Conservation (phyloP, 179 eudicot genomes). For the Sideroxylon spinosum region DNA sequence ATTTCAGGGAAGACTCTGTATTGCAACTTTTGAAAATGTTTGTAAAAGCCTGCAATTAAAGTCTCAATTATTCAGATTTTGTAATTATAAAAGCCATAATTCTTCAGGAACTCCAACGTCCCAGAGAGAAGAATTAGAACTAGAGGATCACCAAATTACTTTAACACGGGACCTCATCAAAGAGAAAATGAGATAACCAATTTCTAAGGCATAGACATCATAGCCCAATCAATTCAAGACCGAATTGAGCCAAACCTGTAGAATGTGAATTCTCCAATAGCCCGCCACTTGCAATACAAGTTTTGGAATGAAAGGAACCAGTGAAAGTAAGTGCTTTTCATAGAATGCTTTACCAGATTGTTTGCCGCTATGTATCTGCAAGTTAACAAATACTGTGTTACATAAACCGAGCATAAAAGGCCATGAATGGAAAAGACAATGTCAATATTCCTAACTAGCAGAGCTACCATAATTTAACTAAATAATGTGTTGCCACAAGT, state of each 20-base stretch:
- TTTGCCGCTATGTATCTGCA: constrained; percentile 47
- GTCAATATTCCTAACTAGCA: too few relatives aligned
- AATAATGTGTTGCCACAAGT: too few relatives aligned
- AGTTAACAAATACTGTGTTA: constrained; percentile 5
- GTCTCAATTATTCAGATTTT: background rate
- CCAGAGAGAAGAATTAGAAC: background rate
- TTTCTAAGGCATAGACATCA: background rate
- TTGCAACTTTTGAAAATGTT: constrained; percentile 50
- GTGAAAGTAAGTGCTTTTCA: constrained; percentile 62
- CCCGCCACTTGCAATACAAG: constrained; percentile 46
- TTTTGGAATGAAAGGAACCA: constrained; percentile 66
- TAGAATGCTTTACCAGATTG: constrained; percentile 36
- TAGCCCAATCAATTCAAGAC: background rate
- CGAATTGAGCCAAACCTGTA: constrained; percentile 48
- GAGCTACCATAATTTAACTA: too few relatives aligned
- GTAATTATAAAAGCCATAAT: background rate
- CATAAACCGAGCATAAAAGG: background rate
- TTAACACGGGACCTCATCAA: constrained; percentile 1
- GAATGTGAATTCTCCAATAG: constrained; percentile 56
- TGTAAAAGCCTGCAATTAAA: constrained; percentile 69
- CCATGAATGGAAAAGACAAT: background rate
- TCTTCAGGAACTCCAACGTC: background rate
- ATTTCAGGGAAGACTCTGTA: constrained; percentile 61
- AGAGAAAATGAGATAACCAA: constrained; percentile 1
- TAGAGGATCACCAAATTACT: background rate